Evolutionary conservation across 495 filamentous ascomycete genomes (phyloP), one percentile per base, ranked within the genome.

Genomic region (Aspergillus avenaceus): DNA sequence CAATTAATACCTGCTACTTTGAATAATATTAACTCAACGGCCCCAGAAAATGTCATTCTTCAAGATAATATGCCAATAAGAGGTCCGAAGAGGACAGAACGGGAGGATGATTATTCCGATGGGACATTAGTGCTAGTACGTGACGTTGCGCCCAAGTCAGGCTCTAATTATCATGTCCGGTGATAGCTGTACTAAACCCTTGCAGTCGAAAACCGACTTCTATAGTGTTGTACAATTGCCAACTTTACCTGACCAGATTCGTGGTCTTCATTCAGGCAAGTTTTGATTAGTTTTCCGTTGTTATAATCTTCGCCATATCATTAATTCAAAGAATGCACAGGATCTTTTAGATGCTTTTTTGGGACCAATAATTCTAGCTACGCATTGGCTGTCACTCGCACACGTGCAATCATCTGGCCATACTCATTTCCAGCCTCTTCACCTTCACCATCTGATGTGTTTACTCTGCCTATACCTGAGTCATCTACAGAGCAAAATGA

Each of bases 201-300:
- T n/a, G n/a, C 46, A 96, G 90, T 91, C 90, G 14, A 85, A 84
- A 62, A 97, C 89, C 58, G 84, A 87, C 61, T 88, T 86, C 47
- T 97, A 93, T 60, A 83, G 80, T 26, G 90, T 97, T 27, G 87
- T 86, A 47, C 87, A 88, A 60, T 81, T 97, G 22, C 87, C 90
- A 45, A 82, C 83, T 29, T 73, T 95, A 18, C 91, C 91, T 34
- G 82, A 91, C 49, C 77, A 82, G 47, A 74, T 96, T 41, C 83
- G 82, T 21, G 69, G 74, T 27, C 75, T 81, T 48, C 67, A 73
- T 29, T 73, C 78, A 62, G 79, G 85, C 88, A 76, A 64, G 73
- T 63, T 3, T 45, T 45, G 12, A 2, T 1, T 14, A 4, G n/a
- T 19, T 3, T 2, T 29, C 38, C 34, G 26, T 42, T 13, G 12